These are phyloP conservation scores for Penicillium sp. DNA, from an alignment of 2,329 filamentous ascomycete genomes.

Conservation along the genomic window DNA sequence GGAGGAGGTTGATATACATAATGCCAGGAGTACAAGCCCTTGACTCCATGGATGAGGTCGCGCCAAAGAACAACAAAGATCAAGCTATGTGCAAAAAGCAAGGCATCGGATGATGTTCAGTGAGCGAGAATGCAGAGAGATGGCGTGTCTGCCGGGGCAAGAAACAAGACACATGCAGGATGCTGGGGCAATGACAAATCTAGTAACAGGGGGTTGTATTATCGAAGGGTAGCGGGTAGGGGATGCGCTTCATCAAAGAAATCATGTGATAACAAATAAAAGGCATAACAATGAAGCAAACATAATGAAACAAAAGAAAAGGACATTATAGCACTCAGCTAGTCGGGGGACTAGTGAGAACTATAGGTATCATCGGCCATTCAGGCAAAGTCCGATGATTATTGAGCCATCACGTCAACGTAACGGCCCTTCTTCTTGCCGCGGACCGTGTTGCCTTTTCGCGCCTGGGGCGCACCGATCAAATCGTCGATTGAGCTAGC, in stretches of 20 bases:
- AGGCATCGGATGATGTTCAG: conserved; percentile 14
- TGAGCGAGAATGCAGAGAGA: conserved; percentile 21
- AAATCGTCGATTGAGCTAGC: conserved; percentile 95
- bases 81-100: conserved; percentile 26
- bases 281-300: conserved; percentile 14
- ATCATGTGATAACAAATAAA: conserved; percentile 10
- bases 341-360: conserved; percentile 2
- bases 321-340: conserved; percentile 18
- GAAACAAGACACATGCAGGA: conserved; percentile 24
- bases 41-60: conserved; percentile 19
- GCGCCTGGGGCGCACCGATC: conserved; percentile 69
- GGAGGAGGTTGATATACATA: conserved; percentile 23
- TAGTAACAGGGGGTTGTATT: conserved; percentile 18
- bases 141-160: conserved; percentile 10
- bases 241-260: conserved; percentile 7
- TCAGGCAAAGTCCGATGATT: conserved; percentile 11
- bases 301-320: conserved; percentile 27
- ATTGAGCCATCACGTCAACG: conserved; percentile 90
- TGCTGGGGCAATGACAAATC: conserved; percentile 19
- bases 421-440: conserved; percentile 84
- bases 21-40: conserved; percentile 21
- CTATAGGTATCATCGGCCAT: background rate
- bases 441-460: conserved; percentile 63
- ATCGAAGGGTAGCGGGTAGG: conserved; percentile 2
- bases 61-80: conserved; percentile 22